These are phyloP conservation scores for Suillus fuscotomentosus DNA, from an alignment of 768 basidiomycete genomes.

Conservation along the genomic window DNA sequence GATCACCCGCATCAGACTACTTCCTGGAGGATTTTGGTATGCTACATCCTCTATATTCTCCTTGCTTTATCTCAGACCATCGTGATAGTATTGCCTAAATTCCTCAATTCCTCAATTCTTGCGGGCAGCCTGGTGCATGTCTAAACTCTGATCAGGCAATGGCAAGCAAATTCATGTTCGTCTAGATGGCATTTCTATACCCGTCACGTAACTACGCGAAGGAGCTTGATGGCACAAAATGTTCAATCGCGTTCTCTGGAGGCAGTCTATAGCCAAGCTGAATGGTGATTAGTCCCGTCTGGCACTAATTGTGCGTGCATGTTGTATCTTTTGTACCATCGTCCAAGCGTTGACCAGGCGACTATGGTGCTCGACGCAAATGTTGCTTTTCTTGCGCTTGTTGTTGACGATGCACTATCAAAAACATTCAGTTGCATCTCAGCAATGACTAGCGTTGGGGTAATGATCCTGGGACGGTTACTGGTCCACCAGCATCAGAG, in stretches of 20 bases:
- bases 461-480: slow-evolving; percentile 34
- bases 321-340: neutral
- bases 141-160: slow-evolving; percentile 28
- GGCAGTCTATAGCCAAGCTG: slow-evolving; percentile 37
- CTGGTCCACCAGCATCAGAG: slow-evolving; percentile 37
- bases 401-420: slow-evolving; percentile 11
- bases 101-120: slow-evolving; percentile 32
- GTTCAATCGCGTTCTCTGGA: slow-evolving; percentile 36
- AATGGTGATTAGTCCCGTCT: slow-evolving; percentile 48
- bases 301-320: slow-evolving; percentile 41
- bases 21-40: slow-evolving; percentile 43
- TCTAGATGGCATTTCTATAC: slow-evolving; percentile 33
- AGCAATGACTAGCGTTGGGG: slow-evolving; percentile 32
- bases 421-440: slow-evolving; percentile 40
- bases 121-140: slow-evolving; percentile 36
- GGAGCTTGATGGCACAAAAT: slow-evolving; percentile 35
- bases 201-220: slow-evolving; percentile 43
- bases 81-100: slow-evolving; percentile 22
- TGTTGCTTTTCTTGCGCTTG: slow-evolving; percentile 50
- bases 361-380: slow-evolving; percentile 51
- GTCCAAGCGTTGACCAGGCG: slow-evolving; percentile 27
- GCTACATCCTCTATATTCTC: slow-evolving; percentile 2
- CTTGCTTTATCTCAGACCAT: neutral
- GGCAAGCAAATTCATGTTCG: slow-evolving; percentile 26
- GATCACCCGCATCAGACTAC: slow-evolving; percentile 9